Evolutionary conservation across 2,329 filamentous ascomycete genomes (phyloP).

Genomic region (Teratosphaeria epicoccoides): DNA sequence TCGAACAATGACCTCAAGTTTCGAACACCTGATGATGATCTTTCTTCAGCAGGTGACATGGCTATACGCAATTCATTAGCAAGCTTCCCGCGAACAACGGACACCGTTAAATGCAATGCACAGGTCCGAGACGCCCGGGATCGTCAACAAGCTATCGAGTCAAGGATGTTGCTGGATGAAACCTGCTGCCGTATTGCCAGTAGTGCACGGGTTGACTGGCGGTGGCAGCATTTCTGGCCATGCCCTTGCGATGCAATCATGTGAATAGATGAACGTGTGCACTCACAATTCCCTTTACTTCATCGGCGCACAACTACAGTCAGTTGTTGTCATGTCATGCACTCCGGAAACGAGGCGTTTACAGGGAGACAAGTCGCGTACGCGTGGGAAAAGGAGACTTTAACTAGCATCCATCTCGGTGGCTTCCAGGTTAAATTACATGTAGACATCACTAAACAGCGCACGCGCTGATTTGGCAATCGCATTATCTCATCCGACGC

Average conservation of each 20-base stretch:
- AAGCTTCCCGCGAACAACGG: neutral
- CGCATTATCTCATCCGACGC: neutral
- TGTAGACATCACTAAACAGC: neutral
- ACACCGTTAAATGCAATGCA: neutral
- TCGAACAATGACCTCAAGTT: conserved; percentile 42
- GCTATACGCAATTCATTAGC: conserved; percentile 23
- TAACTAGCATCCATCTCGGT: neutral
- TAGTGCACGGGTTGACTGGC: too few relatives aligned
- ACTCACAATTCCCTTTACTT: neutral
- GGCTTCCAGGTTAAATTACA: neutral
- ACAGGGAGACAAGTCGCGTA: neutral
- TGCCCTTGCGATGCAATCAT: too few relatives aligned
- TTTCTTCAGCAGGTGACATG: conserved; percentile 30
- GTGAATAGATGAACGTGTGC: neutral
- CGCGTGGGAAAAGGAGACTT: neutral
- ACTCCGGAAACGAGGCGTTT: too few relatives aligned
- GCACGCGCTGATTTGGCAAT: neutral
- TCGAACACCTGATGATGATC: conserved; percentile 33
- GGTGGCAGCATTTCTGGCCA: too few relatives aligned
- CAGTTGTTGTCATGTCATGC: neutral
- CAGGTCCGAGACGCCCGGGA: neutral
- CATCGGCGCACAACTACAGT: neutral
- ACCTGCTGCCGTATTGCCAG: neutral
- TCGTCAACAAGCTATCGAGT: neutral
- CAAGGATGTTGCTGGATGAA: neutral